phyloP scores from a whole-genome alignment of 352 stramenopile species.

The Phytophthora meadii region DNA sequence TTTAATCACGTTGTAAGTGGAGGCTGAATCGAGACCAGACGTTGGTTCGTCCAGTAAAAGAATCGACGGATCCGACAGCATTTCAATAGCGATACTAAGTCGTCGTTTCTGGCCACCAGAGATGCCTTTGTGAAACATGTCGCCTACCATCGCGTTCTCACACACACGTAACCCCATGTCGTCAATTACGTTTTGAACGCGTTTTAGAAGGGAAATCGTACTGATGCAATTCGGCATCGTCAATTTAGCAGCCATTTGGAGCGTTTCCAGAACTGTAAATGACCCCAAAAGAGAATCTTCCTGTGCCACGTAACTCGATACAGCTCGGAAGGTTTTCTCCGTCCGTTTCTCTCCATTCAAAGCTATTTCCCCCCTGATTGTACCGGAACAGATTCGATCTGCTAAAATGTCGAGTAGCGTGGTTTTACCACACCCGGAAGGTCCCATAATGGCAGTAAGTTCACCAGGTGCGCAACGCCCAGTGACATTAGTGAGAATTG shows the following conservation, averaged over 20 bases:
- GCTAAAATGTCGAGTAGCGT: slow-evolving; percentile 76
- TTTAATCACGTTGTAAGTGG: slow-evolving; percentile 89
- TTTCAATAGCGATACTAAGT: slow-evolving; percentile 94
- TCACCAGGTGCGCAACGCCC: slow-evolving; percentile 61
- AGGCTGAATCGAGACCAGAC: slow-evolving; percentile 88
- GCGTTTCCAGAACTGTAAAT: slow-evolving; percentile 70
- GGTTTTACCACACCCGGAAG: slow-evolving; percentile 67
- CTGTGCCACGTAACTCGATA: slow-evolving; percentile 68
- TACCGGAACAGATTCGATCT: slow-evolving; percentile 39
- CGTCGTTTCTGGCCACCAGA: slow-evolving; percentile 91
- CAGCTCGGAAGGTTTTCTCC: slow-evolving; percentile 36
- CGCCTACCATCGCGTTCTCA: slow-evolving; percentile 69
- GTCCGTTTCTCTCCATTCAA: slow-evolving; percentile 53
- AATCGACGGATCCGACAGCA: slow-evolving; percentile 93
- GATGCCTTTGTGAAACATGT: slow-evolving; percentile 87
- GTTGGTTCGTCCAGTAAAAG: slow-evolving; percentile 96
- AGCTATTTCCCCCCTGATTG: slow-evolving; percentile 49
- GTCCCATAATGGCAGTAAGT: slow-evolving; percentile 70
- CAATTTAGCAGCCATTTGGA: slow-evolving; percentile 62
- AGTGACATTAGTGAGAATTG: slow-evolving; percentile 63
- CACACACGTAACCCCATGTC: slow-evolving; percentile 70
- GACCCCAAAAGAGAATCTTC: slow-evolving; percentile 64
- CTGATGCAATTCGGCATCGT: slow-evolving; percentile 23
- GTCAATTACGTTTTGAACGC: slow-evolving; percentile 63
- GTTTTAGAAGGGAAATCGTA: slow-evolving; percentile 33